phyloP scores from a whole-genome alignment of 2,329 filamentous ascomycete genomes.

The Calonectria pteridis region DNA sequence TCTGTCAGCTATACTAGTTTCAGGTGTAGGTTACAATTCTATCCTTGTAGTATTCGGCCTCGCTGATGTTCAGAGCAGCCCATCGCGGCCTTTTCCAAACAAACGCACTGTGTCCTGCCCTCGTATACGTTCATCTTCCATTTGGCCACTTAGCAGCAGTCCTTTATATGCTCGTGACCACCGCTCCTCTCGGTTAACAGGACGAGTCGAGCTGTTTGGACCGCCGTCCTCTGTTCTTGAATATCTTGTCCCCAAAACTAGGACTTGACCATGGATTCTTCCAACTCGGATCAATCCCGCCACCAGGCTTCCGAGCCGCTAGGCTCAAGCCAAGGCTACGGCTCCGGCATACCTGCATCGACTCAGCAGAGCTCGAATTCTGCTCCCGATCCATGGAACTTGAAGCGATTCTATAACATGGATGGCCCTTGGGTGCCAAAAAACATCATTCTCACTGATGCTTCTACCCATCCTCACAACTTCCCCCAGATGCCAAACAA shows the following conservation, averaged over 20 bases:
- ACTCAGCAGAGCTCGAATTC: constrained; percentile 18
- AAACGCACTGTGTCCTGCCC: neutral
- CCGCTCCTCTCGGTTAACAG: constrained; percentile 17
- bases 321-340: constrained; percentile 14
- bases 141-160: neutral
- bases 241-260: neutral
- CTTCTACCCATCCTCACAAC: constrained; percentile 41
- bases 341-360: neutral
- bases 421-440: constrained; percentile 60
- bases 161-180: neutral
- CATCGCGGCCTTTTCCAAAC: neutral
- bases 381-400: constrained; percentile 39
- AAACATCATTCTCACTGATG: constrained; percentile 42
- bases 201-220: constrained; percentile 15
- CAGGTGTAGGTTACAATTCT: constrained; percentile 1
- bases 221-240: neutral
- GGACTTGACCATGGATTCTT: constrained; percentile 12
- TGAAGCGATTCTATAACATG: constrained; percentile 52
- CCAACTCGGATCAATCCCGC: constrained; percentile 6
- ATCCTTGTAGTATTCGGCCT: neutral
- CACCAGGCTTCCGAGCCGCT: constrained; percentile 11
- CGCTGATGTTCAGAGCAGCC: constrained; percentile 16
- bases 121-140: neutral
- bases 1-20: neutral
- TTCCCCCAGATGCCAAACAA: constrained; percentile 34